phyloP scores from a whole-genome alignment of 2,329 filamentous ascomycete species.

The Myriosclerotinia scirpicola region DNA sequence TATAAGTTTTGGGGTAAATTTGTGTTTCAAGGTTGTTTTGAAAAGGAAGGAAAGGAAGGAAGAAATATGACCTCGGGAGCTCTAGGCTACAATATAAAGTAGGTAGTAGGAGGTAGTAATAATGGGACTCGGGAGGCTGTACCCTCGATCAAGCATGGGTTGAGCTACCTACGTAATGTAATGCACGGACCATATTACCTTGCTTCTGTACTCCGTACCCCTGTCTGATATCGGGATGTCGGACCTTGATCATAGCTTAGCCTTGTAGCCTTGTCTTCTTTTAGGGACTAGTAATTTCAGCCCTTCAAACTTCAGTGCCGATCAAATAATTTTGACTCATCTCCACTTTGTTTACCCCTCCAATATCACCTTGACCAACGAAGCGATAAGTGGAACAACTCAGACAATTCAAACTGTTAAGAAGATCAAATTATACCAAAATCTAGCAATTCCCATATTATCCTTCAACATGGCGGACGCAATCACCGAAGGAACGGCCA shows the following conservation, averaged over 20 bases:
- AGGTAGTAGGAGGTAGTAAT: too few species aligned
- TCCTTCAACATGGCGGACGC: constrained; percentile 48
- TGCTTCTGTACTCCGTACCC: neutral
- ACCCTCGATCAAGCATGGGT: too few species aligned
- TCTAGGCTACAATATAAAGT: constrained; percentile 7
- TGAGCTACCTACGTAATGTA: neutral
- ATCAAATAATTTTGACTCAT: constrained; percentile 9
- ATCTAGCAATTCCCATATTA: neutral
- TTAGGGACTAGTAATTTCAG: neutral
- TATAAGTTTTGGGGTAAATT: neutral
- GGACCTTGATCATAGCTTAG: neutral
- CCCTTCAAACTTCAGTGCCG: neutral
- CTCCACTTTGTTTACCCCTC: constrained; percentile 9
- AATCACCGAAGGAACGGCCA: constrained; percentile 48
- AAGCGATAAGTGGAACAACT: neutral
- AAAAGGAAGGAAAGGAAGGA: neutral
- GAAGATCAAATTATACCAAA: neutral
- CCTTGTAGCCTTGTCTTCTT: neutral
- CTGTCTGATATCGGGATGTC: neutral
- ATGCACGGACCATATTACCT: neutral
- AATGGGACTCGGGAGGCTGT: too few species aligned
- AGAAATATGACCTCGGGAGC: neutral
- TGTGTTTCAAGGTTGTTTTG: neutral
- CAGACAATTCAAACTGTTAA: neutral
- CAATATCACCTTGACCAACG: neutral